Conservation (phyloP, 2,329 filamentous ascomycete species). For the Coniochaeta hoffmannii region DNA sequence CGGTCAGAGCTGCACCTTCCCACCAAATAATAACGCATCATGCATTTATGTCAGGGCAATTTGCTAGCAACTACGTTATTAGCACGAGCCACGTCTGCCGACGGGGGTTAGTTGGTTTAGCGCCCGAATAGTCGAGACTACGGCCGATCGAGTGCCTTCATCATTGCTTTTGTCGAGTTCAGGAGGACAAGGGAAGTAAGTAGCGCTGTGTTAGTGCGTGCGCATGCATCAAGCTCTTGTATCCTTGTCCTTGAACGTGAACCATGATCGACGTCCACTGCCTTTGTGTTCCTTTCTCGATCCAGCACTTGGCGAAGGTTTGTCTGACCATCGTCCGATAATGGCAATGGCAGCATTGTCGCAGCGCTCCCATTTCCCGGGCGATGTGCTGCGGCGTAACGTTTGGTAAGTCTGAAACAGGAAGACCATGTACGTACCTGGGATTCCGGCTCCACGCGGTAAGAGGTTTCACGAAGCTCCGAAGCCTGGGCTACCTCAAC, state of each 20-base stretch:
- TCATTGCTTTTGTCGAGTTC: too few species aligned
- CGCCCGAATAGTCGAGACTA: too few species aligned
- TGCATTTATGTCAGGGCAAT: slow-evolving; percentile 12
- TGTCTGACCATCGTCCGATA: neutral
- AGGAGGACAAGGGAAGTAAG: slow-evolving; percentile 7
- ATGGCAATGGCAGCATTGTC: neutral
- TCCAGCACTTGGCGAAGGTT: neutral
- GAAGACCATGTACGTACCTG: neutral
- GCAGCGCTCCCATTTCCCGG: neutral
- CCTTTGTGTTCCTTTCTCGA: neutral
- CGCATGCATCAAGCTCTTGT: slow-evolving; percentile 17
- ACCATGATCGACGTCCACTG: slow-evolving; percentile 27
- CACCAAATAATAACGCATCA: slow-evolving; percentile 19
- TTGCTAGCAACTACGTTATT: neutral
- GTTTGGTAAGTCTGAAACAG: neutral
- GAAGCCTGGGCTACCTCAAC: neutral
- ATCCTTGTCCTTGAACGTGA: slow-evolving; percentile 20
- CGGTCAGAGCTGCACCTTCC: slow-evolving; percentile 34
- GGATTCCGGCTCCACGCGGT: neutral
- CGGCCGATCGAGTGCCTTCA: too few species aligned
- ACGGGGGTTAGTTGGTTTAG: neutral
- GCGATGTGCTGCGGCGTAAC: neutral
- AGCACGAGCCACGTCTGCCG: neutral
- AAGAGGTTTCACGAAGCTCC: neutral
- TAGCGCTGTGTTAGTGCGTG: slow-evolving; percentile 15